These are phyloP conservation scores for Litsea cubeba DNA, from an alignment of 164 flowering plant species.

Conservation along the genomic window DNA sequence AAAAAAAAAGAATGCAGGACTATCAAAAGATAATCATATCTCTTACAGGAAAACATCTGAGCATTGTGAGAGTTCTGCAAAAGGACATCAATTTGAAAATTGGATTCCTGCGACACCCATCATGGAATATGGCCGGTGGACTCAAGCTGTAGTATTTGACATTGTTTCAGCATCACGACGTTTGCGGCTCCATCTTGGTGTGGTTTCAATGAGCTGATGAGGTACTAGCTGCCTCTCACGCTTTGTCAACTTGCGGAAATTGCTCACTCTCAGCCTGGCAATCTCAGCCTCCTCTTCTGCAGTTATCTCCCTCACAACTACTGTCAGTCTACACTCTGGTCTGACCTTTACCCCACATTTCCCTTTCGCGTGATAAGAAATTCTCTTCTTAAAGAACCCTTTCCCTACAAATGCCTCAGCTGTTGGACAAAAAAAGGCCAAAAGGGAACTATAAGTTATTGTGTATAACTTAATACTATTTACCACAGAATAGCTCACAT, in stretches of 20 bases:
- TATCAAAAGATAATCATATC: no score
- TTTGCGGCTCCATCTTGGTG: conserved; percentile 80
- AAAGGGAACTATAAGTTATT: background rate
- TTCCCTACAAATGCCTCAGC: conserved; percentile 98
- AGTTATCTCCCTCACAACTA: conserved; percentile 84
- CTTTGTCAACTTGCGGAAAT: conserved; percentile 71
- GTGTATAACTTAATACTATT: background rate
- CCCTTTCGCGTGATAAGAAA: conserved; percentile 68
- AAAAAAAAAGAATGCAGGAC: no score
- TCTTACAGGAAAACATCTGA: no score
- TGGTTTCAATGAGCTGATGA: conserved; percentile 83
- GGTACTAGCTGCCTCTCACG: conserved; percentile 78
- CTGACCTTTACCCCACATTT: conserved; percentile 55
- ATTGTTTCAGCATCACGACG: conserved; percentile 17
- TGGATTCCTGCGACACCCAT: background rate
- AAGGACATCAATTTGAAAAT: background rate
- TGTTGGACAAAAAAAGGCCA: conserved; percentile 17
- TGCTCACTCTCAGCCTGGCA: conserved; percentile 69
- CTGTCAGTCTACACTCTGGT: conserved; percentile 87
- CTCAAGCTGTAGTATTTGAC: background rate
- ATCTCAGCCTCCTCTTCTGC: conserved; percentile 86
- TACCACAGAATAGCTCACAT: no score
- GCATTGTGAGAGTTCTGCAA: background rate
- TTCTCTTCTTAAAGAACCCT: conserved; percentile 61
- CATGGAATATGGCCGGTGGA: background rate